These are phyloP conservation scores for Neonectria sp. DNA, from an alignment of 2,329 filamentous ascomycete species.

Conservation along the genomic window DNA sequence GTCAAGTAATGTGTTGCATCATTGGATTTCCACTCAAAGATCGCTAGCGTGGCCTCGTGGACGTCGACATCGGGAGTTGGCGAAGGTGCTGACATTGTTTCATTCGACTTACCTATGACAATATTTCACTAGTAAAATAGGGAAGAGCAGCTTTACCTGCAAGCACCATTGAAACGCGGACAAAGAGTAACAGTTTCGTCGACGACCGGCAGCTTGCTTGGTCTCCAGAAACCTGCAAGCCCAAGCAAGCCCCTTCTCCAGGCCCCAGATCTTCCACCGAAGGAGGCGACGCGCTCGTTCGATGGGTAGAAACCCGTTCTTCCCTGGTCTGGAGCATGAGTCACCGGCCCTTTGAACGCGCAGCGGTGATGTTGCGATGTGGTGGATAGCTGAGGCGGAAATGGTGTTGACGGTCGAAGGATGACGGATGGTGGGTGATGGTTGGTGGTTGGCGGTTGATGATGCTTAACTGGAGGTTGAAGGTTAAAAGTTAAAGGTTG, in stretches of 20 bases:
- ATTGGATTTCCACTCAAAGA: slow-evolving; percentile 22
- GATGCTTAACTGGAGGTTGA: too few species aligned
- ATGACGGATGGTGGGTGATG: not conserved
- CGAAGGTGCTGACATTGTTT: not conserved
- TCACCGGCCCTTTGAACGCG: not conserved
- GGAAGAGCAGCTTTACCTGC: slow-evolving; percentile 1
- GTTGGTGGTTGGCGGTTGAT: too few species aligned
- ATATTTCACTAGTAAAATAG: slow-evolving; percentile 2
- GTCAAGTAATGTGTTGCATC: slow-evolving; percentile 24
- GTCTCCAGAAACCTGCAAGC: slow-evolving; percentile 26
- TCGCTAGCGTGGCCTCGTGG: slow-evolving; percentile 5
- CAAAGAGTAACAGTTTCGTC: slow-evolving; percentile 21
- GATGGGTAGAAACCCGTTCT: slow-evolving; percentile 26
- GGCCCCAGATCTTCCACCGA: slow-evolving; percentile 25
- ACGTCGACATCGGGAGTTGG: slow-evolving; percentile 16
- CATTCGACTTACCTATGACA: not conserved
- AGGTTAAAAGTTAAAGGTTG: too few species aligned
- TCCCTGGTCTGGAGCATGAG: slow-evolving; percentile 14
- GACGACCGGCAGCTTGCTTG: slow-evolving; percentile 11
- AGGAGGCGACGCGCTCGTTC: slow-evolving; percentile 19
- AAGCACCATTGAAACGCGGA: slow-evolving; percentile 2
- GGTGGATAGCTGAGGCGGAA: not conserved
- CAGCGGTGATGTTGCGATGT: not conserved
- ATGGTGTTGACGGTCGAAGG: not conserved
- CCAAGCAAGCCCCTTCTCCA: slow-evolving; percentile 22